Evolutionary conservation across 2,329 filamentous ascomycete genomes (phyloP), one percentile per base, ranked within the genome.

Genomic region (Eutypa lata): DNA sequence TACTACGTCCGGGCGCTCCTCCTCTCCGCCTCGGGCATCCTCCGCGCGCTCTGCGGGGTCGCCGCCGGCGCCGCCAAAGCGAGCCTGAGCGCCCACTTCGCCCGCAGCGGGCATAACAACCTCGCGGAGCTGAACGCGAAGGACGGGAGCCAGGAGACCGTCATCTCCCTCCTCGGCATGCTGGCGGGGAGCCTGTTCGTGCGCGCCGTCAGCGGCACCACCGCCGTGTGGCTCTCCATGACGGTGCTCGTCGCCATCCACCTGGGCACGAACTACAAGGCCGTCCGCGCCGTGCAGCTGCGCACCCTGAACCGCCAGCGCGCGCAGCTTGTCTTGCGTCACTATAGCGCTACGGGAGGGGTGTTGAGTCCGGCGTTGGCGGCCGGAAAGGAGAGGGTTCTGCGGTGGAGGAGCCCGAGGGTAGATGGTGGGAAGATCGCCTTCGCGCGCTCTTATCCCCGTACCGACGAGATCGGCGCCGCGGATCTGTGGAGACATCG

Each of bases 141-240:
- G 49, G 93, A 97, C 68, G 91, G 91, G 13, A 95, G 90, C 59
- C 94, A 97, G 73, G 94, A 97, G 72, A 97, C 93, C 0, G 85
- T 96, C 19, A 90, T 99, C 52, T 93, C 90, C 2, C 77, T 97
- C 24, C 57, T 96, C 33, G 94, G 94, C 2, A 91, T 97, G 82
- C 78, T 96, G 49, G 83, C 82, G 14, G 94, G 94, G 1, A 94
- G 87, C 47, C 55, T 96, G 2, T 85, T 96, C 14, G 89, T 97
- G 18, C 88, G 88, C 33, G 76, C 82, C 57, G 83, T 97, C 21
- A 83, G 88, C 49, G 84, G 86, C 47, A 84, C 86, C 52, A 69
- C 77, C 14, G 83, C 86, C 10, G 96, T 94, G 37, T 92, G 91
- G 83, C 76, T 75, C 46, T 77, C 87, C 53, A 84, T 96, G 73